A percentile compares a stretch with the other conserved stretches of the same genome.
These are phyloP conservation scores for Closterium sp. DNA, from an alignment of 139 green algal species.

Conservation along the genomic window DNA sequence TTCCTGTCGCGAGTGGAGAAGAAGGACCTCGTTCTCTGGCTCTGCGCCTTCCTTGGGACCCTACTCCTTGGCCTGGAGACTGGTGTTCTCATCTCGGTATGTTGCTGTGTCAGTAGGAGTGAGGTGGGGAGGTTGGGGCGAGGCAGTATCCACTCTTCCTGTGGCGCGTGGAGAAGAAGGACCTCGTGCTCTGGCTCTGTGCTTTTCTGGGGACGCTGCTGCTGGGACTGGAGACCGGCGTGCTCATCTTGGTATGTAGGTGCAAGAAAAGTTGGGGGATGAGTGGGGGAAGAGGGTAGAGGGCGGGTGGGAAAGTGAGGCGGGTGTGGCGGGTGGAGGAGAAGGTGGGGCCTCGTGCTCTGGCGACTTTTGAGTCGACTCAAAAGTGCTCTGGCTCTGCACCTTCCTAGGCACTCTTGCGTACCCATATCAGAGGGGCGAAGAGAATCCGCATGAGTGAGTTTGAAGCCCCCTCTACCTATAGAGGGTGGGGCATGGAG, in stretches of 20 bases:
- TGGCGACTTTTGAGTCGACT: too few species aligned
- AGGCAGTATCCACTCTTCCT: slow-evolving; percentile 36
- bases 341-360: too few species aligned
- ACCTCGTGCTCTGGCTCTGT: slow-evolving; percentile 47
- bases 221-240: slow-evolving; percentile 67
- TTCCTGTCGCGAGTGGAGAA: slow-evolving; percentile 5
- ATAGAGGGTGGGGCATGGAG: too few species aligned
- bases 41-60: not conserved
- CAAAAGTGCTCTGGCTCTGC: too few species aligned
- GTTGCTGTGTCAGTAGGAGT: not conserved
- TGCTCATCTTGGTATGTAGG: slow-evolving; percentile 62
- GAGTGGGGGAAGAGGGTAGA: too few species aligned
- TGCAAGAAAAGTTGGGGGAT: too few species aligned
- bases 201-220: slow-evolving; percentile 67
- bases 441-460: too few species aligned
- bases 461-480: too few species aligned
- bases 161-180: slow-evolving; percentile 45
- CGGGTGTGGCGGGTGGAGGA: too few species aligned
- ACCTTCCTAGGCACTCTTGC: too few species aligned
- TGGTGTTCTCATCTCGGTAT: slow-evolving; percentile 62
- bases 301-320: too few species aligned
- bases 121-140: not conserved
- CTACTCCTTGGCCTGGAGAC: slow-evolving; percentile 56
- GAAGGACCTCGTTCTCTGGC: slow-evolving; percentile 50
- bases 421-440: too few species aligned